A percentile compares a stretch with the other conserved stretches of the same genome.
Evolutionary conservation across 495 filamentous ascomycete genomes (phyloP).

Genomic region (Hypoxylon intermedium): DNA sequence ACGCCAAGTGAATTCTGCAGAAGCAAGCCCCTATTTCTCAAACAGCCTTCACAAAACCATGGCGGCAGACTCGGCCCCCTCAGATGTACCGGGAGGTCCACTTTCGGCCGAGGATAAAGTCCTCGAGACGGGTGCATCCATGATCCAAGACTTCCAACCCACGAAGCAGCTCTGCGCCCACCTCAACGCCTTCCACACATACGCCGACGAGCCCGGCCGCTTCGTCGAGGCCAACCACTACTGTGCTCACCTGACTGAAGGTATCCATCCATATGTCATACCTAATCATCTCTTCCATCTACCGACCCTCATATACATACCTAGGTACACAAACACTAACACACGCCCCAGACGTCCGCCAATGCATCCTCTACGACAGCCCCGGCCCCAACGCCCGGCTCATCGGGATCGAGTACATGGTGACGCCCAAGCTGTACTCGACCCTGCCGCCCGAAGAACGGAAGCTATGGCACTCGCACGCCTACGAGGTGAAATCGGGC

Average conservation of each 20-base stretch:
- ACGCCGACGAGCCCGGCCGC: conserved; percentile 70
- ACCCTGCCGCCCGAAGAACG: conserved; percentile 71
- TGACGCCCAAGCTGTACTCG: conserved; percentile 71
- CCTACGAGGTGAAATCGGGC: conserved; percentile 86
- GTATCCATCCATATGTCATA: conserved; percentile 28
- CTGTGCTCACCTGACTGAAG: conserved; percentile 79
- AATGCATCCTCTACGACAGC: conserved; percentile 87
- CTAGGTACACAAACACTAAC: conserved; percentile 9
- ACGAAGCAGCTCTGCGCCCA: conserved; percentile 81
- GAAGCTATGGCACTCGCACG: conserved; percentile 79
- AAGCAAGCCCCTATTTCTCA: neutral
- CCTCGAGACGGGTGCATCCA: conserved; percentile 42
- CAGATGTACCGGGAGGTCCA: conserved; percentile 31
- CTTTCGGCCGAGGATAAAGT: conserved; percentile 30
- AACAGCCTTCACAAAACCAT: conserved; percentile 2
- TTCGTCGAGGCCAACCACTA: conserved; percentile 85
- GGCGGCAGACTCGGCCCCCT: conserved; percentile 14
- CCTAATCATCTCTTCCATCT: neutral
- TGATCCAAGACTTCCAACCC: conserved; percentile 66
- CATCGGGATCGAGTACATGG: conserved; percentile 94
- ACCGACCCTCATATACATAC: conserved; percentile 1
- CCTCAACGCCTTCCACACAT: conserved; percentile 85
- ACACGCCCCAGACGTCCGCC: conserved; percentile 56
- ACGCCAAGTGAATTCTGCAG: no score
- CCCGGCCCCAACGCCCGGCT: conserved; percentile 69